These are phyloP conservation scores for Rhynchospora pubera DNA, from an alignment of 176 grass and related monocot genomes.

Conservation along the genomic window DNA sequence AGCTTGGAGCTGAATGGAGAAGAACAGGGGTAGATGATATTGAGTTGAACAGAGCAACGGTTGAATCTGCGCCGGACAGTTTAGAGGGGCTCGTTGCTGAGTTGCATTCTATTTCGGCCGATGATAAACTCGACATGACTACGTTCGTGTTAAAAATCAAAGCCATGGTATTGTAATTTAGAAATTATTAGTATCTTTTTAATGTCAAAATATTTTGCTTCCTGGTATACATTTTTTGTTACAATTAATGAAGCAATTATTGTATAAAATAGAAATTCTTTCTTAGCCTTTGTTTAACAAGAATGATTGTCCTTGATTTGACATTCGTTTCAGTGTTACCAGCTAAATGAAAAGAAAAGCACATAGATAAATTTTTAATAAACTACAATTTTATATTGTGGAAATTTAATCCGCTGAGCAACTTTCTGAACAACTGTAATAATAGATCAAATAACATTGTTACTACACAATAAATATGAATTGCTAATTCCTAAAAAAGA, in stretches of 20 bases:
- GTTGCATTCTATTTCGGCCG: conserved; percentile 48
- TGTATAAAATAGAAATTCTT: not conserved
- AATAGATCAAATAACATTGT: not conserved
- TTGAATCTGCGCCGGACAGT: conserved; percentile 69
- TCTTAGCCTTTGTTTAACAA: not conserved
- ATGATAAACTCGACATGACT: conserved; percentile 46
- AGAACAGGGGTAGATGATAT: conserved; percentile 31
- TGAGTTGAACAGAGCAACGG: conserved; percentile 44
- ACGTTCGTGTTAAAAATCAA: conserved; percentile 35
- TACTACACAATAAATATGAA: not conserved
- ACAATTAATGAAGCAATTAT: not conserved
- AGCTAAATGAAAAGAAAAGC: not conserved
- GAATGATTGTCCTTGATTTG: not conserved
- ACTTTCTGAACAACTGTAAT: not conserved
- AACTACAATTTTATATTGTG: not conserved
- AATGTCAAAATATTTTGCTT: not conserved
- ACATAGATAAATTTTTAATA: not conserved
- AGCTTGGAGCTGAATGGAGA: conserved; percentile 64
- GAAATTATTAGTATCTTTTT: not conserved
- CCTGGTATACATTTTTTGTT: not conserved
- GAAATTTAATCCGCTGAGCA: not conserved
- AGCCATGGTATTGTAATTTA: conserved; percentile 49
- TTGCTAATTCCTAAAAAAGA: not conserved
- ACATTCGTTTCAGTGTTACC: not conserved
- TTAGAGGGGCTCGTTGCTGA: conserved; percentile 59